phyloP scores from a whole-genome alignment of 805 yeast species.

The Saccharomycopsis fibuligera region DNA sequence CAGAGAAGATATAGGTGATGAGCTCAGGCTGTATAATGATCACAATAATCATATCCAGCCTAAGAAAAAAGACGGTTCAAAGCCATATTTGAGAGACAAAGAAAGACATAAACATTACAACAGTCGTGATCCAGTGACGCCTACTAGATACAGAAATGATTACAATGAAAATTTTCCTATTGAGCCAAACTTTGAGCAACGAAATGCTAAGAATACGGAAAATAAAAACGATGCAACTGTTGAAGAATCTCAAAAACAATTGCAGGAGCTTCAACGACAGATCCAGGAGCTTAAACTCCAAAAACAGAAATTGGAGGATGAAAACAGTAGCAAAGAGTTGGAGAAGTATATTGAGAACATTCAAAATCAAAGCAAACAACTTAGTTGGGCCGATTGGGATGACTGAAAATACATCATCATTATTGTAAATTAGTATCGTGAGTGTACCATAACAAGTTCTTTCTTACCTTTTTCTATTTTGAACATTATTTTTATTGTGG shows the following conservation, averaged over 20 bases:
- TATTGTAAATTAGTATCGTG: background rate
- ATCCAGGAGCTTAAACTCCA: background rate
- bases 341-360: background rate
- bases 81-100: no score
- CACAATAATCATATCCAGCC: background rate
- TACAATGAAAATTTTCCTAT: no score
- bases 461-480: no score
- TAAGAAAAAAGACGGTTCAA: background rate
- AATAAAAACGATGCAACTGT: background rate
- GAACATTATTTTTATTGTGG: no score
- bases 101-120: background rate
- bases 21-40: no score
- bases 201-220: background rate
- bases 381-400: conserved; percentile 4
- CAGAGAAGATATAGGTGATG: no score
- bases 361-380: background rate
- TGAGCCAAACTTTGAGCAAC: background rate
- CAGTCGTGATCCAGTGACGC: background rate
- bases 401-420: background rate
- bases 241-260: background rate
- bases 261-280: background rate
- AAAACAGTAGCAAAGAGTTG: background rate
- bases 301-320: background rate
- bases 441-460: background rate
- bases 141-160: no score